Conservation (phyloP, 176 grass and related monocot genomes). For the Secale cereale region DNA sequence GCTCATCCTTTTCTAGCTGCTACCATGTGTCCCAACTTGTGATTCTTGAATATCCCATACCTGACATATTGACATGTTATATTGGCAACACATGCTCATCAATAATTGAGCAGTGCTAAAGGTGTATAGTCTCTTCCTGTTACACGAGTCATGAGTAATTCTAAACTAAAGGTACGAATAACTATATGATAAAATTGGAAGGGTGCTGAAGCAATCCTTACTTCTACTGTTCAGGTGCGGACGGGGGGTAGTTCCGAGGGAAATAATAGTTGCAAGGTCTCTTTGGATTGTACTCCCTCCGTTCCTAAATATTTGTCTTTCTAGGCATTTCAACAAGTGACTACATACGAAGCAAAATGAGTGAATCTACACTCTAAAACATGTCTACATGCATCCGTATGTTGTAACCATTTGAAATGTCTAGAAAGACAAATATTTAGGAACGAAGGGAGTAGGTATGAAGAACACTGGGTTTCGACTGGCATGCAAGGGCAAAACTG, state of each 20-base stretch:
- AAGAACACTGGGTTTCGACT: not conserved
- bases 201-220: not conserved
- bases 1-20: slow-evolving; percentile 12
- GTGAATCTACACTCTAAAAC: too few species aligned
- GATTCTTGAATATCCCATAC: slow-evolving; percentile 18
- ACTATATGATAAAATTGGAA: not conserved
- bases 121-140: slow-evolving; percentile 8
- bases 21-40: not conserved
- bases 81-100: not conserved
- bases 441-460: too few species aligned
- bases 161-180: not conserved
- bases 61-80: slow-evolving; percentile 7
- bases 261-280: not conserved
- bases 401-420: too few species aligned
- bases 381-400: too few species aligned
- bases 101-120: slow-evolving; percentile 9
- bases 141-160: not conserved
- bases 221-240: not conserved
- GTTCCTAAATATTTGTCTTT: too few species aligned
- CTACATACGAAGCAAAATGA: too few species aligned
- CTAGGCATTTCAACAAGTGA: too few species aligned
- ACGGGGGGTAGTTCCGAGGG: not conserved
- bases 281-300: not conserved
- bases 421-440: too few species aligned
- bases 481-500: not conserved